Evolutionary conservation across 371 early-diverging fungal genomes (phyloP), one percentile per base, ranked within the genome.

Genomic region (Mortierella sp.): DNA sequence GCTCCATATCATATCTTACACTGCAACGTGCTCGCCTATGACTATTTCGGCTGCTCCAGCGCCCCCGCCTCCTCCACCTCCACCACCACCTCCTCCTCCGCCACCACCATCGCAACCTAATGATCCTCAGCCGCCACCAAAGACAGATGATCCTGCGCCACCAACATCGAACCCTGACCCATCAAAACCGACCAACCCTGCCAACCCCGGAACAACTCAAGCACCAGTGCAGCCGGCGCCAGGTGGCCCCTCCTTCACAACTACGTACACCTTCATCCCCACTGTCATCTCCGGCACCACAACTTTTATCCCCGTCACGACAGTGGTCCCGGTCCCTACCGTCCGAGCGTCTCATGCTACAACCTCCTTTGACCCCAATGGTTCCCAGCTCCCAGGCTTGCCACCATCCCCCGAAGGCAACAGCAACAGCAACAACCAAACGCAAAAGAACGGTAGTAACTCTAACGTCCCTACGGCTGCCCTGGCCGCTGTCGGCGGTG

Each of bases 211-310:
- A 28, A 21, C 50, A 21, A 6, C 47, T 5, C 26, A 43, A 24
- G 37, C 42, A 17, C 47, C 60, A n/a, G 44, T 17, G 24, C 55
- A 47, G 6, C 31, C 49, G 23, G 19, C 32, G 15, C 46, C 60
- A n/a, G 31, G 48, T 30, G 8, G 49, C 7, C 55, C 55, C 15
- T 6, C 46, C 30, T 52, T 39, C 8, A 66, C 62, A 4, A 48
- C 56, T 28, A 64, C 71, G 3, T 21, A 26, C 23, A 60, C 56
- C 0, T 21, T 56, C 3, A 30, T 60, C 4, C 56, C 72, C 2
- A 72, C 72, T 1, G 67, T 72, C 39, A 66, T 72, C 26, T 65
- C 66, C 21, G 73, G 73, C 5, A 66, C 66, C 4, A 27, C 63
- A 3, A 73, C 64, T 7, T n/a, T 67, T 8, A n/a, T 39, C 24